These are phyloP conservation scores for Fusarium veterinarium DNA, from an alignment of 2,329 filamentous ascomycete genomes.

Conservation along the genomic window DNA sequence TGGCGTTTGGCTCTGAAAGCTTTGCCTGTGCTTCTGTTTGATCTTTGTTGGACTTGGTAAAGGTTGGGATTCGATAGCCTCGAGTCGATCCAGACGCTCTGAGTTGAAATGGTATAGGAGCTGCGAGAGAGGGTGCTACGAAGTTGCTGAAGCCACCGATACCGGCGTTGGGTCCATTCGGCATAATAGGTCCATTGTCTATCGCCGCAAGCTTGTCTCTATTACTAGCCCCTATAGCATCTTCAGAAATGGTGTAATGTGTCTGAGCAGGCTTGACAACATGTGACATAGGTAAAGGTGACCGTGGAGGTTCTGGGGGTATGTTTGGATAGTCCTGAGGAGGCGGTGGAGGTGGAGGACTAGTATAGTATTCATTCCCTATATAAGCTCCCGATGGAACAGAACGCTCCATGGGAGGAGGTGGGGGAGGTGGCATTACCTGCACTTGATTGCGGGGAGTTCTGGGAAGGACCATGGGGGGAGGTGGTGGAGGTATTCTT, in stretches of 20 bases:
- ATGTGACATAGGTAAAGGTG: not conserved
- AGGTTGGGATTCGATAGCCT: not conserved
- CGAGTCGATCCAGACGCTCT: not conserved
- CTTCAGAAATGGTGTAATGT: slow-evolving; percentile 5
- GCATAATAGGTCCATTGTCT: not conserved
- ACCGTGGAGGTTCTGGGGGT: not conserved
- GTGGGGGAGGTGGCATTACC: not conserved
- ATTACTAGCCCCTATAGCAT: not conserved
- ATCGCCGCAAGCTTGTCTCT: slow-evolving; percentile 2
- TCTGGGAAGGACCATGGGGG: not conserved
- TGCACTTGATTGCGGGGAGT: not conserved
- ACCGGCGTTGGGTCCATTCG: not conserved
- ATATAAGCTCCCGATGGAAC: no score
- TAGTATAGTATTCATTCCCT: no score
- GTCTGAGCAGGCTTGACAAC: not conserved
- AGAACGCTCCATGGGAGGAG: no score
- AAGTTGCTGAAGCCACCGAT: not conserved
- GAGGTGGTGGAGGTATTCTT: not conserved
- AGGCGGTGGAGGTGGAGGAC: not conserved
- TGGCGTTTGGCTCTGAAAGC: not conserved
- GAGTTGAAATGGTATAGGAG: not conserved
- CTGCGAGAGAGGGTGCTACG: not conserved
- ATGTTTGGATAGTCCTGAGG: not conserved
- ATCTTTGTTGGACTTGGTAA: not conserved
- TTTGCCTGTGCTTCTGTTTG: not conserved